Percentiles rank a stretch among this genome's conserved stretches.
Evolutionary conservation across 371 early-diverging fungal genomes (phyloP).

Genomic region (Haplosporangium sp.): DNA sequence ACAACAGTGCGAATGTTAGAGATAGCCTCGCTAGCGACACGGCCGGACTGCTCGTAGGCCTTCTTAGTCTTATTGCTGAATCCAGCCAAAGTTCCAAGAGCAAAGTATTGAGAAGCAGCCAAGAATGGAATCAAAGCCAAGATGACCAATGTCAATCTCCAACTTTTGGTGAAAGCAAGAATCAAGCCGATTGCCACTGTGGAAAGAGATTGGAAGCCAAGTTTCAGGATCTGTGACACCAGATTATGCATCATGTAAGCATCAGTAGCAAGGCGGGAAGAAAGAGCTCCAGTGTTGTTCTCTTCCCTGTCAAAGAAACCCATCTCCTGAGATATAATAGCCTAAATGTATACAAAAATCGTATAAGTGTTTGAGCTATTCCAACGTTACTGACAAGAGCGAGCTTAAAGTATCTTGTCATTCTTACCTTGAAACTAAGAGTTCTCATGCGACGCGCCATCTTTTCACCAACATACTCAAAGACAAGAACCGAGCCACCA

Average conservation of each 20-base stretch:
- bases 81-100: constrained; percentile 56
- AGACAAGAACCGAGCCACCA: constrained; percentile 58
- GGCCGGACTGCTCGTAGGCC: constrained; percentile 78
- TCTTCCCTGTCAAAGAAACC: constrained; percentile 88
- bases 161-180: constrained; percentile 62
- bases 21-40: constrained; percentile 88
- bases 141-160: constrained; percentile 72
- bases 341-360: constrained; percentile 5
- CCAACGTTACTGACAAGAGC: no score
- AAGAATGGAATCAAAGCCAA: constrained; percentile 67
- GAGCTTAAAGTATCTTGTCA: neutral
- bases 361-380: no score
- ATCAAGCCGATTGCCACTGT: constrained; percentile 59
- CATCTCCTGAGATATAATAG: constrained; percentile 85
- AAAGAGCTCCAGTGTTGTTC: constrained; percentile 86
- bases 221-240: constrained; percentile 76
- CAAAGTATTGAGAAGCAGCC: constrained; percentile 57
- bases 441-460: constrained; percentile 72
- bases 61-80: constrained; percentile 71
- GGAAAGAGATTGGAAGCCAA: constrained; percentile 66
- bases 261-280: constrained; percentile 86
- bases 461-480: constrained; percentile 60
- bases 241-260: constrained; percentile 77
- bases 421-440: constrained; percentile 60
- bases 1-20: constrained; percentile 90